Conservation (phyloP, 805 yeast species). For the Debaryomyces castellii region DNA sequence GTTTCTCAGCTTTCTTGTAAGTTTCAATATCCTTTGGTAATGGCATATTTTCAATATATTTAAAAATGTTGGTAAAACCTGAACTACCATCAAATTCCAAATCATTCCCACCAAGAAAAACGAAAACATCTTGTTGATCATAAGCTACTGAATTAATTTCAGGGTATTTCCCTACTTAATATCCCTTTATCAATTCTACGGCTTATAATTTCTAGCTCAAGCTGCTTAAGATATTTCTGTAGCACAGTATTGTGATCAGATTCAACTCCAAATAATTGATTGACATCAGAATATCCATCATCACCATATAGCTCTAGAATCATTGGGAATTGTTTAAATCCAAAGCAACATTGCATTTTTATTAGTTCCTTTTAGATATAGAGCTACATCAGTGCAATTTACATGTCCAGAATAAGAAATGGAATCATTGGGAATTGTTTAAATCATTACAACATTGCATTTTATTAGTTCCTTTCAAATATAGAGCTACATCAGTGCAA, state of each 20-base stretch:
- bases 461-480: too few relatives aligned
- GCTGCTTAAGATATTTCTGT: too few relatives aligned
- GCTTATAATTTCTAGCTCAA: not conserved
- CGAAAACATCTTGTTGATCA: not conserved
- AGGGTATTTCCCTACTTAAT: not conserved
- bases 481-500: too few relatives aligned
- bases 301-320: too few relatives aligned
- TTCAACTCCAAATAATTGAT: too few relatives aligned
- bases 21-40: not conserved
- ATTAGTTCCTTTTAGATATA: not conserved
- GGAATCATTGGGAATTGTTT: too few relatives aligned
- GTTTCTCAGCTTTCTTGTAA: slow-evolving; percentile 2
- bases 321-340: not conserved
- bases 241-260: too few relatives aligned
- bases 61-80: not conserved
- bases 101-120: not conserved
- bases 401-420: too few relatives aligned
- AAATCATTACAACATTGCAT: too few relatives aligned
- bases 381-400: not conserved
- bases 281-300: too few relatives aligned
- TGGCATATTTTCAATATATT: not conserved
- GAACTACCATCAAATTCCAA: not conserved
- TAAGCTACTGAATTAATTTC: not conserved
- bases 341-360: not conserved
- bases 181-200: not conserved